Conservation (phyloP, 2,329 filamentous ascomycete genomes). For the Diaporthe citriasiana region DNA sequence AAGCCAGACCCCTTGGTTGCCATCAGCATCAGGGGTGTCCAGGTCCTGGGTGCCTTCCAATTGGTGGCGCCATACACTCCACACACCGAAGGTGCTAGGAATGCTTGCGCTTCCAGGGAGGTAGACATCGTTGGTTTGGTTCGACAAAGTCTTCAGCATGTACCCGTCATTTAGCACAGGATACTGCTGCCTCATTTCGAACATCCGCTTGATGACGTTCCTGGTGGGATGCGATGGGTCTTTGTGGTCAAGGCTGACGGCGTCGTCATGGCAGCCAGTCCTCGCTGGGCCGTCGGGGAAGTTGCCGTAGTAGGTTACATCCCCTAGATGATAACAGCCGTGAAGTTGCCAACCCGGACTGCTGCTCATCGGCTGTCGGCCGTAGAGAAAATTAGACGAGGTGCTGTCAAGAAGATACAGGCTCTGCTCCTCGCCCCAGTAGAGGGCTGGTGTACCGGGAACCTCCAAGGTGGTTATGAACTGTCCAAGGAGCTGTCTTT, state of each 20-base stretch:
- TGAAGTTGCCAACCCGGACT: slow-evolving; percentile 74
- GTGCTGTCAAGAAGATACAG: slow-evolving; percentile 74
- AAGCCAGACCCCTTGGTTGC: slow-evolving; percentile 59
- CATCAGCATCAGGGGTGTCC: slow-evolving; percentile 55
- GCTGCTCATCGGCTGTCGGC: slow-evolving; percentile 72
- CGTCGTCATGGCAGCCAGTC: slow-evolving; percentile 67
- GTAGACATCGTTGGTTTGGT: slow-evolving; percentile 56
- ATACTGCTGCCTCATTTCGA: slow-evolving; percentile 67
- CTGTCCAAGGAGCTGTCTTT: slow-evolving; percentile 68
- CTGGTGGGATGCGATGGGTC: slow-evolving; percentile 73
- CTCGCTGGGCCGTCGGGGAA: slow-evolving; percentile 67
- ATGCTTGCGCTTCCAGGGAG: slow-evolving; percentile 55
- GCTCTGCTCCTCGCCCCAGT: slow-evolving; percentile 75
- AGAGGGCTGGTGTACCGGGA: slow-evolving; percentile 71
- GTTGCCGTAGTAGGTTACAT: slow-evolving; percentile 64
- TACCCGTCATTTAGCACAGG: slow-evolving; percentile 73
- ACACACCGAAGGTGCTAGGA: slow-evolving; percentile 62
- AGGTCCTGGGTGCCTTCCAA: slow-evolving; percentile 65
- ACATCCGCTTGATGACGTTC: slow-evolving; percentile 73
- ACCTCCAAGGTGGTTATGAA: slow-evolving; percentile 72
- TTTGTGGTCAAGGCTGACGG: slow-evolving; percentile 70
- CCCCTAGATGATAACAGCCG: slow-evolving; percentile 70
- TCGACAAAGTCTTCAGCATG: slow-evolving; percentile 67
- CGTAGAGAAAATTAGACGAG: slow-evolving; percentile 70
- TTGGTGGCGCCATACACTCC: slow-evolving; percentile 68